Evolutionary conservation across 2,329 filamentous ascomycete species (phyloP).

Genomic region (Botrytis paeoniae): DNA sequence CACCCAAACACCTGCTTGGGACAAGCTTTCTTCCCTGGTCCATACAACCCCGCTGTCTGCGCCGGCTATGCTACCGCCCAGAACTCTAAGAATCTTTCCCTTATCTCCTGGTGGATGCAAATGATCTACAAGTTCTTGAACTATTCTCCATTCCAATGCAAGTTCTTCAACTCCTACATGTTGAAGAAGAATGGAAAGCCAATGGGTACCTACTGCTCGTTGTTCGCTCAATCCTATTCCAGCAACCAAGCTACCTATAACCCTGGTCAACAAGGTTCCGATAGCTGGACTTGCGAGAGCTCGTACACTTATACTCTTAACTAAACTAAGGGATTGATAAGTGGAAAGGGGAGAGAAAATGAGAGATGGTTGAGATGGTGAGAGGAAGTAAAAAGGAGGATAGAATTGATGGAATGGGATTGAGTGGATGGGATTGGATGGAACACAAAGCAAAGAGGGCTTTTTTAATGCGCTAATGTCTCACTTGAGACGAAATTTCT

Average conservation of each 20-base stretch:
- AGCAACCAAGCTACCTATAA: neutral
- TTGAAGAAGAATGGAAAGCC: constrained; percentile 40
- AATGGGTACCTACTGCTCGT: constrained; percentile 41
- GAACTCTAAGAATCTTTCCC: constrained; percentile 21
- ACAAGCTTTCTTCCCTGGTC: constrained; percentile 28
- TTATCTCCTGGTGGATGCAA: constrained; percentile 7
- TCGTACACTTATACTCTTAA: constrained; percentile 5
- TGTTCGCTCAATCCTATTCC: constrained; percentile 35
- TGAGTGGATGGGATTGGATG: neutral
- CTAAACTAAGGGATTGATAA: neutral
- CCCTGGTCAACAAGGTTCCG: neutral
- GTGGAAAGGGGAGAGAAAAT: neutral
- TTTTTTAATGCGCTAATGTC: constrained; percentile 4
- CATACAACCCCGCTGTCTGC: constrained; percentile 27
- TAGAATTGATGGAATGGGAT: neutral
- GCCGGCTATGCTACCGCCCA: constrained; percentile 23
- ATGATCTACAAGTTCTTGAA: constrained; percentile 1
- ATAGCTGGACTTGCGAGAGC: constrained; percentile 8
- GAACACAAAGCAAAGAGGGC: neutral
- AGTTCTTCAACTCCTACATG: constrained; percentile 42
- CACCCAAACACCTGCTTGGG: constrained; percentile 27
- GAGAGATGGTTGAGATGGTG: neutral
- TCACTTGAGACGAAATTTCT: neutral
- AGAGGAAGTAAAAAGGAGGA: neutral
- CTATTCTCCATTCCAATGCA: constrained; percentile 25